phyloP scores from a whole-genome alignment of 306 rosid species.

The Quercus glauca region DNA sequence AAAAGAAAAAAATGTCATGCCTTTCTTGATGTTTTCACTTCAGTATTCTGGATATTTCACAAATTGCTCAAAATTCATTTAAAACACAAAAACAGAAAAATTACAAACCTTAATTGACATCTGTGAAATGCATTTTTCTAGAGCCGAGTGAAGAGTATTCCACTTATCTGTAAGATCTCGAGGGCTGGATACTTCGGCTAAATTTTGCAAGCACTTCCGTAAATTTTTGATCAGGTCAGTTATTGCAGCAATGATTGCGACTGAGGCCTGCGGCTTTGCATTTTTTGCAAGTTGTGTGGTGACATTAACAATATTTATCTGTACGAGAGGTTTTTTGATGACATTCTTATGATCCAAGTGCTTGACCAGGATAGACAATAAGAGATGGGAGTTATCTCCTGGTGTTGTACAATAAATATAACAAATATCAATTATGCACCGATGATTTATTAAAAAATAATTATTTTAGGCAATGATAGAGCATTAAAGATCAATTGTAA shows the following conservation, averaged over 20 bases:
- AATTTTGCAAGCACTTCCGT: conserved; percentile 69
- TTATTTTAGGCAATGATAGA: neutral
- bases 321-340: conserved; percentile 61
- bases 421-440: neutral
- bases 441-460: neutral
- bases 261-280: conserved; percentile 62
- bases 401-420: conserved; percentile 31
- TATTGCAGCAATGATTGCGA: conserved; percentile 68
- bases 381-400: conserved; percentile 78
- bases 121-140: conserved; percentile 70
- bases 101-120: conserved; percentile 66
- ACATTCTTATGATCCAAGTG: conserved; percentile 97
- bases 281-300: conserved; percentile 64
- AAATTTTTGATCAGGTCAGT: conserved; percentile 77
- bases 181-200: conserved; percentile 48
- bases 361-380: conserved; percentile 81
- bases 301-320: conserved; percentile 58
- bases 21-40: neutral
- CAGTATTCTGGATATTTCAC: neutral
- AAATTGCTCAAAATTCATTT: neutral
- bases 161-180: conserved; percentile 43
- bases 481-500: conserved; percentile 27
- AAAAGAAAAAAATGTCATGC: neutral
- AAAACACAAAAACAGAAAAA: conserved; percentile 19
- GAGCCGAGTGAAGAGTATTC: conserved; percentile 55